Conservation (phyloP, 139 green algal genomes). For the Trebouxia sp. region DNA sequence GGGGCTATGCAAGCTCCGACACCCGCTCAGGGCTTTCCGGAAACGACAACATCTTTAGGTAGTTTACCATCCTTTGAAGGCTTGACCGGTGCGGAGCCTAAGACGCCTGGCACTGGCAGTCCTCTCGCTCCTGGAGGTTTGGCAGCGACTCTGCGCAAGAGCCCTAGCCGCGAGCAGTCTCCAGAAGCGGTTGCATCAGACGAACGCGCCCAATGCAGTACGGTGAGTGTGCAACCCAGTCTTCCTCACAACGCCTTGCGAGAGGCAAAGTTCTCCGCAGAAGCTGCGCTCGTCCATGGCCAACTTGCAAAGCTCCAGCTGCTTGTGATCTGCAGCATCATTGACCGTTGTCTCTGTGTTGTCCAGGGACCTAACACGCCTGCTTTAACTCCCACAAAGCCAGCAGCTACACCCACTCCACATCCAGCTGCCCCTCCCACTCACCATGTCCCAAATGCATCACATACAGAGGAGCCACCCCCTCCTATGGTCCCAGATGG, state of each 20-base stretch:
- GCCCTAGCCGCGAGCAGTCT: not conserved
- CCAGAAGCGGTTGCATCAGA: not conserved
- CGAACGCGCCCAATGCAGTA: not conserved
- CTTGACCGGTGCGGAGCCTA: not conserved
- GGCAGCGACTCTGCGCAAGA: not conserved
- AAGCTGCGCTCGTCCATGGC: too few species aligned
- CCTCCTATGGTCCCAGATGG: constrained; percentile 9
- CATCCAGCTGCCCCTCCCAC: not conserved
- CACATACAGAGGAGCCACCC: not conserved
- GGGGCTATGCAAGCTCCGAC: not conserved
- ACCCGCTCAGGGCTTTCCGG: constrained; percentile 4
- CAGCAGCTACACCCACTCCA: not conserved
- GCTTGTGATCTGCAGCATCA: too few species aligned
- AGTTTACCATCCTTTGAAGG: not conserved
- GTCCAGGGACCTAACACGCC: constrained; percentile 4
- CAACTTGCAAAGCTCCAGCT: too few species aligned
- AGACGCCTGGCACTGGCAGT: not conserved
- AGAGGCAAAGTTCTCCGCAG: too few species aligned
- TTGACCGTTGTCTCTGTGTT: too few species aligned
- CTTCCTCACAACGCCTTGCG: too few species aligned
- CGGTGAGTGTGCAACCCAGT: too few species aligned
- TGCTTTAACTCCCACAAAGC: not conserved
- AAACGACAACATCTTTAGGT: not conserved
- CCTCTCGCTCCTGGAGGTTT: not conserved
- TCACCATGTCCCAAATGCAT: not conserved